Evolutionary conservation across 2,329 filamentous ascomycete genomes (phyloP).

Genomic region (Fusarium paranaense): DNA sequence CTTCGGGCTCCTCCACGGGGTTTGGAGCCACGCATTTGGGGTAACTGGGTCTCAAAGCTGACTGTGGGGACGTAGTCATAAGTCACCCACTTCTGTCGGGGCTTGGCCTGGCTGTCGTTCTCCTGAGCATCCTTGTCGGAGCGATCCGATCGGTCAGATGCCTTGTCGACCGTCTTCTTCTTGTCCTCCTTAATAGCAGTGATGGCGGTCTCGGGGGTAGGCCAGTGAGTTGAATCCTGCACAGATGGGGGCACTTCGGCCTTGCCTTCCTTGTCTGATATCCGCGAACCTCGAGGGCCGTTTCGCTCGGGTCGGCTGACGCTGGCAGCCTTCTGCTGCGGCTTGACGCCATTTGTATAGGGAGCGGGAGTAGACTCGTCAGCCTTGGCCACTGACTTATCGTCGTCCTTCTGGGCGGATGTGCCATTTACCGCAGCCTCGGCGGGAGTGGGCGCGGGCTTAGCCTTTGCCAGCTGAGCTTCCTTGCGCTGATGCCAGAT

Average conservation of each 20-base stretch:
- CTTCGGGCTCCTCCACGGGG: constrained; percentile 62
- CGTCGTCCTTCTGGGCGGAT: constrained; percentile 52
- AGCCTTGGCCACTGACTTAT: constrained; percentile 53
- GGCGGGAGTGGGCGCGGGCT: constrained; percentile 45
- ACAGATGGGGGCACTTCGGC: constrained; percentile 69
- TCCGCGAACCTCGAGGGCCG: constrained; percentile 61
- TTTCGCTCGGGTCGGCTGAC: constrained; percentile 53
- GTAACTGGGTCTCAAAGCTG: constrained; percentile 86
- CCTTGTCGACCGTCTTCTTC: constrained; percentile 74
- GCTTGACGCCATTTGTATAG: constrained; percentile 53
- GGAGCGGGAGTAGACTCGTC: constrained; percentile 38
- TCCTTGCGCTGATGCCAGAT: constrained; percentile 86
- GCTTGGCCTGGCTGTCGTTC: constrained; percentile 55
- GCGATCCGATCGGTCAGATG: constrained; percentile 68
- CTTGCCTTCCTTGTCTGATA: constrained; percentile 56
- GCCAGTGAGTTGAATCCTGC: constrained; percentile 85
- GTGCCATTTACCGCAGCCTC: constrained; percentile 54
- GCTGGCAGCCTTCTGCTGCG: constrained; percentile 58
- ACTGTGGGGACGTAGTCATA: constrained; percentile 87
- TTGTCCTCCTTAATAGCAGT: constrained; percentile 76
- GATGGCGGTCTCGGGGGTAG: constrained; percentile 82
- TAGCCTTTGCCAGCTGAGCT: constrained; percentile 67
- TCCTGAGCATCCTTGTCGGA: constrained; percentile 75
- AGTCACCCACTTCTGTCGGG: constrained; percentile 81
- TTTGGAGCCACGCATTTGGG: constrained; percentile 62